Base-by-base conservation (phyloP, 1,139 yeast species). In the Suhomyces guaymorum region DNA sequence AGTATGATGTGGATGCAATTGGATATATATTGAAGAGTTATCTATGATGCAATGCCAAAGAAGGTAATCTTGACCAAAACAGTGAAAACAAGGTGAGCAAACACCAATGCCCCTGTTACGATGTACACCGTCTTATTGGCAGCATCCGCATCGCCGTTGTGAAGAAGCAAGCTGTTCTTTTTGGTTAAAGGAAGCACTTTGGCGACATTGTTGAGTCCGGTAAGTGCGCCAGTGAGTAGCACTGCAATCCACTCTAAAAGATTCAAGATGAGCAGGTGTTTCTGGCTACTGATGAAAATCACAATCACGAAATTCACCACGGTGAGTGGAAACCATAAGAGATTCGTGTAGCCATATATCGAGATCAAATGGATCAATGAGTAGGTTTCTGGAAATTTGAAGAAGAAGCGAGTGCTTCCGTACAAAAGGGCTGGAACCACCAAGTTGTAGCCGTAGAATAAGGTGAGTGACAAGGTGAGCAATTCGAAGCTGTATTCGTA, bases 251-350 rank as follows among this genome's bases (percentile, higher is more conserved):
- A 76, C 51, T 74, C 73, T 18, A 68, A 46, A 2, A 55, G 28
- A 35, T 62, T 73, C 35, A 73, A 53, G 3, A 68, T 32, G 2
- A 55, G 37, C 33, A 55, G 61, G 39, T 67, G 69, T 11, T 50
- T 59, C 32, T 59, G 43, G 41, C 63, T 69, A 42, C 63, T 66
- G 14, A 73, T 59, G 19, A 75, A 54, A 3, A 75, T 51, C 3
- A 73, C 80, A 37, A 76, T 63, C 24, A 76, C 52, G 12, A 75
- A 55, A 41, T 75, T 78, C 24, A 82, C 57, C 4, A 82, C 53
- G 1, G 92, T 82, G 21, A 85, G 82, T 2, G 94, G 94, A 17
- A 82, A 66, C 95, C 95, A 87, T 37, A 82, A 72, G 7, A 82
- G 66, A 51, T 83, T 83, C 22, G 95, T 75, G 57, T 87, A 87